phyloP scores from a whole-genome alignment of 805 yeast genomes.

The Starmerella cellae region DNA sequence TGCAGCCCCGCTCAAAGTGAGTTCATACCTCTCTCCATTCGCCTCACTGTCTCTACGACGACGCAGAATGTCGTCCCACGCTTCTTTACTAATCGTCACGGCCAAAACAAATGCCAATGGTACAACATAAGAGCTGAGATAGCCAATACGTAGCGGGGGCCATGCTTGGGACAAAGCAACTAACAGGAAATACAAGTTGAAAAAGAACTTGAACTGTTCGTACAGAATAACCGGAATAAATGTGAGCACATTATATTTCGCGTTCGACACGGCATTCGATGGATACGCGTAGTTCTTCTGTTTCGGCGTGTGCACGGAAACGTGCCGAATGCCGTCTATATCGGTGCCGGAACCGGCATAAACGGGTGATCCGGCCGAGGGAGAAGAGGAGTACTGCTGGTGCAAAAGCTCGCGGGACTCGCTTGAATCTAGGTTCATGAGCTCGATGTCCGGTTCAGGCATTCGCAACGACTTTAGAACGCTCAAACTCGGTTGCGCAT shows the following conservation, averaged over 20 bases:
- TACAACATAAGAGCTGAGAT: conserved; percentile 79
- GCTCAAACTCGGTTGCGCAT: conserved; percentile 10
- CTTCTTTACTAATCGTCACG: conserved; percentile 93
- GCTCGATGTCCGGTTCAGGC: conserved; percentile 4
- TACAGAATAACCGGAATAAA: conserved; percentile 80
- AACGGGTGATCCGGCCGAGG: not conserved
- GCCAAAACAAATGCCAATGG: conserved; percentile 86
- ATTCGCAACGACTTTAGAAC: conserved; percentile 1
- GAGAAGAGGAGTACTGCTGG: too few relatives aligned
- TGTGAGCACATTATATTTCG: conserved; percentile 78
- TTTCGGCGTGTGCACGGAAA: conserved; percentile 13
- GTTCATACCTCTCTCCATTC: conserved; percentile 70
- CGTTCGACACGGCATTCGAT: conserved; percentile 78
- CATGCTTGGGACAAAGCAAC: conserved; percentile 90
- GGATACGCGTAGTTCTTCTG: conserved; percentile 27
- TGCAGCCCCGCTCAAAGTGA: conserved; percentile 29
- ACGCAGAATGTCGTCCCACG: conserved; percentile 82
- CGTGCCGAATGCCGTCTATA: conserved; percentile 5
- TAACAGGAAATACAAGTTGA: conserved; percentile 76
- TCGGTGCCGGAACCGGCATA: too few relatives aligned
- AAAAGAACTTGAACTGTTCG: conserved; percentile 94
- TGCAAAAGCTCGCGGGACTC: not conserved
- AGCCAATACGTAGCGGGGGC: conserved; percentile 85
- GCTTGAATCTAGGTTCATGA: conserved; percentile 6
- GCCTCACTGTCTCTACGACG: conserved; percentile 82